A percentile compares a stretch with the other conserved stretches of the same genome.
Conservation (phyloP, 305 asterid species). For the Ruellia speciosa region DNA sequence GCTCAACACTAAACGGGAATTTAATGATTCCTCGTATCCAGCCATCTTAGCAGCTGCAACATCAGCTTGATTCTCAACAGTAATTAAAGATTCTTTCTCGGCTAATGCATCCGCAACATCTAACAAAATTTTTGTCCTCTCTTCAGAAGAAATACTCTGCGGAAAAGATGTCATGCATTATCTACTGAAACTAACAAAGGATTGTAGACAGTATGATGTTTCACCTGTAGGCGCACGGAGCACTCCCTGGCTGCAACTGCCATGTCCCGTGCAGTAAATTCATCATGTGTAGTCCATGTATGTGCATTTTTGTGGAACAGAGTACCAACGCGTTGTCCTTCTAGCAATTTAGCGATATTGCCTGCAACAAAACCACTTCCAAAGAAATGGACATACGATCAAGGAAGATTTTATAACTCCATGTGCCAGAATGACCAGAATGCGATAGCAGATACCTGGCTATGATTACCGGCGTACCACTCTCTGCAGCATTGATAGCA, state of each 20-base stretch:
- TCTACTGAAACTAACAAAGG: no score
- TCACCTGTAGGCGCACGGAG: constrained; percentile 65
- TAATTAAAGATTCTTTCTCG: constrained; percentile 58
- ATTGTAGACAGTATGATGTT: no score
- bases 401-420: no score
- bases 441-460: constrained; percentile 83
- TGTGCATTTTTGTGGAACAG: constrained; percentile 58
- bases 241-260: constrained; percentile 66
- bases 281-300: constrained; percentile 43
- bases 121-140: constrained; percentile 72
- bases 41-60: constrained; percentile 63
- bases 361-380: constrained; percentile 55
- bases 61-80: constrained; percentile 83
- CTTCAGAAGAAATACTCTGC: constrained; percentile 69
- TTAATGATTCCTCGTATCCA: constrained; percentile 77
- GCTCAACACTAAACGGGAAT: constrained; percentile 76
- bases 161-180: no score
- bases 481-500: constrained; percentile 85
- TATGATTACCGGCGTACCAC: constrained; percentile 90
- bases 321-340: constrained; percentile 55
- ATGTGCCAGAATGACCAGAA: no score
- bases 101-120: constrained; percentile 88
- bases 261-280: constrained; percentile 48
- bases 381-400: constrained; percentile 14
- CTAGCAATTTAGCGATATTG: constrained; percentile 46